These are phyloP conservation scores for Aspergillus quadrilineatus DNA, from an alignment of 2,329 filamentous ascomycete genomes.

Conservation along the genomic window DNA sequence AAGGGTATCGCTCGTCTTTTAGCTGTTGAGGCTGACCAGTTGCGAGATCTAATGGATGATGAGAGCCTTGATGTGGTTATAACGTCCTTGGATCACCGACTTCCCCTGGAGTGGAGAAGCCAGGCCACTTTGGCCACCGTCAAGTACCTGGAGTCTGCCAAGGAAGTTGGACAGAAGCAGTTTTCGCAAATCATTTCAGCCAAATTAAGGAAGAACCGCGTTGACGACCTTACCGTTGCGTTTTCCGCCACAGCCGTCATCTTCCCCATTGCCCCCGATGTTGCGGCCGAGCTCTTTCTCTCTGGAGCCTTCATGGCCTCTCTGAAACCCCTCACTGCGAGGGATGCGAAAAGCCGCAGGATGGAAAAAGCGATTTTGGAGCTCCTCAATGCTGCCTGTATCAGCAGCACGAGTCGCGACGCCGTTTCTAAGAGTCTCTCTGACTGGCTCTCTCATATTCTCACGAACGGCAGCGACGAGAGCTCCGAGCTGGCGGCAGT, in stretches of 20 bases:
- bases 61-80: constrained; percentile 81
- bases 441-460: constrained; percentile 82
- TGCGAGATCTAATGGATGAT: constrained; percentile 57
- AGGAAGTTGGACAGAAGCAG: constrained; percentile 66
- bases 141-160: constrained; percentile 76
- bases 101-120: constrained; percentile 69
- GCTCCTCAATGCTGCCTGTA: constrained; percentile 87
- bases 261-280: constrained; percentile 79
- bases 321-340: constrained; percentile 72
- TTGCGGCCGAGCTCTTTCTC: constrained; percentile 76
- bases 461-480: constrained; percentile 67
- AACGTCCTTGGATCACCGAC: constrained; percentile 80
- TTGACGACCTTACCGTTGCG: constrained; percentile 84
- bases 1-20: constrained; percentile 61
- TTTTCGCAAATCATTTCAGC: constrained; percentile 73
- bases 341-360: constrained; percentile 78
- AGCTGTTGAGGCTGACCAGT: constrained; percentile 52
- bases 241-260: constrained; percentile 89
- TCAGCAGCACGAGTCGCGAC: constrained; percentile 77
- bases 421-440: constrained; percentile 80
- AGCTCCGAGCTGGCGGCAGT: constrained; percentile 62
- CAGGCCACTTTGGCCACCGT: constrained; percentile 81
- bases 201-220: constrained; percentile 69
- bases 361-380: constrained; percentile 85
- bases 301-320: constrained; percentile 81